Conservation (phyloP, 345 rosid genomes). For the Euclidium syriacum region DNA sequence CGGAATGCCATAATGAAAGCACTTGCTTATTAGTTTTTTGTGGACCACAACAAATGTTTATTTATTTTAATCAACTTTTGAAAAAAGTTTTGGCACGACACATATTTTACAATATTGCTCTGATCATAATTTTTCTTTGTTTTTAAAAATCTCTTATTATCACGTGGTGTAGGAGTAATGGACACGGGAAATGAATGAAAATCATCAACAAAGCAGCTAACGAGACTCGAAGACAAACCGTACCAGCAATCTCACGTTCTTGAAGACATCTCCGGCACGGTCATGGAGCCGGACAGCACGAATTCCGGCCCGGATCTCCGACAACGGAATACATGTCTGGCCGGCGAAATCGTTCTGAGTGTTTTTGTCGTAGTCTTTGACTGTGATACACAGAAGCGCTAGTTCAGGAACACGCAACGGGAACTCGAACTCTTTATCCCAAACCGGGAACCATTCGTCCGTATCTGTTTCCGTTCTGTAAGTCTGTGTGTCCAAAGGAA, state of each 20-base stretch:
- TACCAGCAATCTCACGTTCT: slow-evolving; percentile 47
- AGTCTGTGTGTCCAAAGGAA: slow-evolving; percentile 55
- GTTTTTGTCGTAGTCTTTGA: slow-evolving; percentile 59
- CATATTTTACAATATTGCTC: not conserved
- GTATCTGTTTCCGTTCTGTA: slow-evolving; percentile 58
- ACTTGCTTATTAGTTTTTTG: slow-evolving; percentile 1
- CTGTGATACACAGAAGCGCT: slow-evolving; percentile 69
- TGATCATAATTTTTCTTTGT: not conserved
- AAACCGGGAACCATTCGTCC: slow-evolving; percentile 75
- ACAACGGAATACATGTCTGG: slow-evolving; percentile 71
- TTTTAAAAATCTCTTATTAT: not conserved
- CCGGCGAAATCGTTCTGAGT: slow-evolving; percentile 81
- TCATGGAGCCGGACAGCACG: slow-evolving; percentile 61
- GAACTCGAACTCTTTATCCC: slow-evolving; percentile 80
- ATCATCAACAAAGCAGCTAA: not conserved
- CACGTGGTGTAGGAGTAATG: not conserved
- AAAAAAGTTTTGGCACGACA: not conserved
- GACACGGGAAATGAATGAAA: not conserved
- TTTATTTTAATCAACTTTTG: not conserved
- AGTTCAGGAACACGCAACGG: slow-evolving; percentile 66
- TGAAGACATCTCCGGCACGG: slow-evolving; percentile 45
- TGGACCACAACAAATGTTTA: not conserved
- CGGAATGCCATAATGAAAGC: not conserved
- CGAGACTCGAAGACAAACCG: slow-evolving; percentile 24
- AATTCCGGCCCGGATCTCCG: slow-evolving; percentile 59